Conservation (phyloP, 441 rosid genomes). For the Gossypium laxum region DNA sequence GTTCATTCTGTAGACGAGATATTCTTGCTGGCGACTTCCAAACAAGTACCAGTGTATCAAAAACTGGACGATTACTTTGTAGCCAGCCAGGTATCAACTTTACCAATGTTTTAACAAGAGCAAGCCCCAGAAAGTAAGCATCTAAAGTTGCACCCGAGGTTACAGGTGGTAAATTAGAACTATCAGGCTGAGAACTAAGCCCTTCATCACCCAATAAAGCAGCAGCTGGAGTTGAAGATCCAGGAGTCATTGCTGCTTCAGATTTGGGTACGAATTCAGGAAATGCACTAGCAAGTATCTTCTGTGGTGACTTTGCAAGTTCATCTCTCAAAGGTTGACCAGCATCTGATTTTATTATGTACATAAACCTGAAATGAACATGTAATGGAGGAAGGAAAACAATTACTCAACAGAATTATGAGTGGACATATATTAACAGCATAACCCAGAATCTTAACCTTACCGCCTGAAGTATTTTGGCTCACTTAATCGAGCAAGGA, state of each 20-base stretch:
- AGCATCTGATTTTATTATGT: slow-evolving; percentile 80
- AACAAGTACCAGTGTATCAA: slow-evolving; percentile 71
- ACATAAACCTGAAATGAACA: slow-evolving; percentile 69
- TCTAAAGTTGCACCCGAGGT: slow-evolving; percentile 42
- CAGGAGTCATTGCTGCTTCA: slow-evolving; percentile 37
- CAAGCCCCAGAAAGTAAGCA: slow-evolving; percentile 92
- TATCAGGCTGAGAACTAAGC: slow-evolving; percentile 35
- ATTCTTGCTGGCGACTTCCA: slow-evolving; percentile 91
- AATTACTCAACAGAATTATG: slow-evolving; percentile 6
- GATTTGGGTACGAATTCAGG: slow-evolving; percentile 64
- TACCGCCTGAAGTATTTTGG: slow-evolving; percentile 90
- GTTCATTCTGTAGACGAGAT: slow-evolving; percentile 81
- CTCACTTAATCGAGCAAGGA: slow-evolving; percentile 79
- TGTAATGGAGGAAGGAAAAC: slow-evolving; percentile 11
- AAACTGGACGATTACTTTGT: slow-evolving; percentile 70
- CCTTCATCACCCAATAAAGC: slow-evolving; percentile 57
- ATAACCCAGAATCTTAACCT: slow-evolving; percentile 25
- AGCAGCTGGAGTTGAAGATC: slow-evolving; percentile 49
- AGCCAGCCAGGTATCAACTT: slow-evolving; percentile 87
- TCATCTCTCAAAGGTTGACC: slow-evolving; percentile 95
- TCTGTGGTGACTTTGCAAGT: slow-evolving; percentile 84
- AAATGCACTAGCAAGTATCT: slow-evolving; percentile 79
- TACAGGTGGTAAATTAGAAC: slow-evolving; percentile 36
- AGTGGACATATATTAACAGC: slow-evolving; percentile 11
- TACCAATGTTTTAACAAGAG: slow-evolving; percentile 77